phyloP scores from a whole-genome alignment of 2,329 filamentous ascomycete species.

The Ophiostoma quercus region DNA sequence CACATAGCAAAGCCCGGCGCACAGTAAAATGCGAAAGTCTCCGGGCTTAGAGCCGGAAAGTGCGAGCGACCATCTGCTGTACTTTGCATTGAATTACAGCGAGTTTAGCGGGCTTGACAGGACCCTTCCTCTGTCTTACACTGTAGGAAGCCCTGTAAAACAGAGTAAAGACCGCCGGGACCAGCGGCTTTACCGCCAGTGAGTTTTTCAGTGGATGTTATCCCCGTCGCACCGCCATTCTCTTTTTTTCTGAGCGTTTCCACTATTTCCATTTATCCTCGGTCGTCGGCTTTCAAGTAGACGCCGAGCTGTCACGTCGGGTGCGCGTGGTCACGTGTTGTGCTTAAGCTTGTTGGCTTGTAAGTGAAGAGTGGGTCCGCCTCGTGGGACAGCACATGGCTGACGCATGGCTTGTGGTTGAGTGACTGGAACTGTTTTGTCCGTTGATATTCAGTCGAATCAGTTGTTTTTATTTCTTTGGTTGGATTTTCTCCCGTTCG shows the following conservation, averaged over 20 bases:
- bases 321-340: conserved; percentile 21
- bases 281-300: neutral
- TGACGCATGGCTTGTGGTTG: neutral
- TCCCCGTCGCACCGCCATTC: neutral
- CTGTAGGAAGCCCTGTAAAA: neutral
- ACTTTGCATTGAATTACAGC: neutral
- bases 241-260: neutral
- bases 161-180: neutral
- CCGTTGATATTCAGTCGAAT: neutral
- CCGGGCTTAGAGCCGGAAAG: neutral
- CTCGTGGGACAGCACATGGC: conserved; percentile 5
- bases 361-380: neutral
- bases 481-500: neutral
- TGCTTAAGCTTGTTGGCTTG: neutral
- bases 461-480: neutral
- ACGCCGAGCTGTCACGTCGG: conserved; percentile 16
- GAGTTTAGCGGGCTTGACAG: neutral
- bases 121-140: too few species aligned
- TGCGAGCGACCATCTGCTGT: neutral
- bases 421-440: neutral
- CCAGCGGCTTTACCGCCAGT: neutral
- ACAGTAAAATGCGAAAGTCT: neutral
- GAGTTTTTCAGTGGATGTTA: neutral
- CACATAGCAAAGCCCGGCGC: too few species aligned
- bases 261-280: neutral